Evolutionary conservation across 2,329 filamentous ascomycete species (phyloP).

Genomic region (Zasmidium cellare): DNA sequence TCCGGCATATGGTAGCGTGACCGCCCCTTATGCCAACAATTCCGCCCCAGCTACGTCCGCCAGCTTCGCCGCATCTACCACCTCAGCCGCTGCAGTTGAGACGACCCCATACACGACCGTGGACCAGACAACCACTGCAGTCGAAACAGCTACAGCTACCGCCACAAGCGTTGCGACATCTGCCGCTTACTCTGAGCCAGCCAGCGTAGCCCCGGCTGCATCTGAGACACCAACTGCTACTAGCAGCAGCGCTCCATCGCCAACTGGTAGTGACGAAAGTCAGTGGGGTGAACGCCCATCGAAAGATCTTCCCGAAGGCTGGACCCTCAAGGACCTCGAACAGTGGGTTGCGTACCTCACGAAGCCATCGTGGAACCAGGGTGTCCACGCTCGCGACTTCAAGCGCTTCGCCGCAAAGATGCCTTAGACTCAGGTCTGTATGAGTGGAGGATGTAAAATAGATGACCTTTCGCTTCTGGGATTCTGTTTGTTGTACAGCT

Average conservation of each 20-base stretch:
- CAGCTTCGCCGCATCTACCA: not conserved
- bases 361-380: slow-evolving; percentile 20
- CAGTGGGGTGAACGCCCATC: slow-evolving; percentile 13
- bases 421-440: not conserved
- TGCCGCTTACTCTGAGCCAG: not conserved
- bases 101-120: not conserved
- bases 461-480: not conserved
- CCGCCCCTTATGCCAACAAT: not conserved
- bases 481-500: not conserved
- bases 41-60: slow-evolving; percentile 4
- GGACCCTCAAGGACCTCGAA: slow-evolving; percentile 28
- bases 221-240: slow-evolving; percentile 10
- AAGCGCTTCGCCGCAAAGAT: not conserved
- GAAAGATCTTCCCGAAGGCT: slow-evolving; percentile 29
- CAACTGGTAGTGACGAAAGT: slow-evolving; percentile 9
- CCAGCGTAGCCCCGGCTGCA: not conserved
- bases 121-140: not conserved
- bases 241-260: slow-evolving; percentile 7
- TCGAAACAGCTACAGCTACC: not conserved
- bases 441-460: not conserved
- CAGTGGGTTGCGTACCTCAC: slow-evolving; percentile 30
- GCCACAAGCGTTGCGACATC: not conserved
- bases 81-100: not conserved
- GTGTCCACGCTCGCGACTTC: slow-evolving; percentile 24
- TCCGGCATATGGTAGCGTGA: not conserved